Evolutionary conservation across 1,284 basidiomycete species (phyloP).

Genomic region (Ustilago curta): DNA sequence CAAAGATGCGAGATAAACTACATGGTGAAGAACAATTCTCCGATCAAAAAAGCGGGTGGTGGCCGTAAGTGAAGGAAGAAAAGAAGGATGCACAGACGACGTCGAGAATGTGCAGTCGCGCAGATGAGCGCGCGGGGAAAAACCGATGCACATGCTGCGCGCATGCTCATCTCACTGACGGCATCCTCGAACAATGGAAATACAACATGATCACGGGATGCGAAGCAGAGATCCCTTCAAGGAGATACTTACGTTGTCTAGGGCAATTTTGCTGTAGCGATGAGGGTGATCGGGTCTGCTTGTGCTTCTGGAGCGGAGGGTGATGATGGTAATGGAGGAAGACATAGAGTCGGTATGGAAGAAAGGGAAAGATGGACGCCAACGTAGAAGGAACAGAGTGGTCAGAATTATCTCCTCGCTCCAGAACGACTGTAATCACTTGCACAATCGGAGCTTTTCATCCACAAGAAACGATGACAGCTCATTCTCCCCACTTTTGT

Average conservation of each 20-base stretch:
- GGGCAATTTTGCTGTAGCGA: conserved; percentile 4
- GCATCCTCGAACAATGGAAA: conserved; percentile 10
- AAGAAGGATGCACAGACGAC: conserved; percentile 11
- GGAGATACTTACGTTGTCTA: conserved; percentile 27
- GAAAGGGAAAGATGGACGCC: not conserved
- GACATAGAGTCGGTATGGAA: not conserved
- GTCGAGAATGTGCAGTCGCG: conserved; percentile 7
- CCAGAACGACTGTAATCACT: not conserved
- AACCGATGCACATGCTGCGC: conserved; percentile 2
- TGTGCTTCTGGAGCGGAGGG: conserved; percentile 7
- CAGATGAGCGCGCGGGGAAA: conserved; percentile 1
- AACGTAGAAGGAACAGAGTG: not conserved
- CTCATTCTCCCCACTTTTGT: not conserved
- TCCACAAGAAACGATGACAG: not conserved
- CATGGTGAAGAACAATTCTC: not conserved
- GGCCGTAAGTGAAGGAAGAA: not conserved
- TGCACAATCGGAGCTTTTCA: not conserved
- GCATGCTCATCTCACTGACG: conserved; percentile 19
- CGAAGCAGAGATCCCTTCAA: not conserved
- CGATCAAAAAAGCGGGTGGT: not conserved
- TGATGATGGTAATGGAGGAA: not conserved
- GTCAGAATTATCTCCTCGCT: conserved; percentile 7
- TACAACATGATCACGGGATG: conserved; percentile 7
- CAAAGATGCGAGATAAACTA: not conserved
- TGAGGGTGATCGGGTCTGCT: conserved; percentile 16